Base-by-base conservation (phyloP, 2,329 filamentous ascomycete species). In the Talaromyces rugulosus region DNA sequence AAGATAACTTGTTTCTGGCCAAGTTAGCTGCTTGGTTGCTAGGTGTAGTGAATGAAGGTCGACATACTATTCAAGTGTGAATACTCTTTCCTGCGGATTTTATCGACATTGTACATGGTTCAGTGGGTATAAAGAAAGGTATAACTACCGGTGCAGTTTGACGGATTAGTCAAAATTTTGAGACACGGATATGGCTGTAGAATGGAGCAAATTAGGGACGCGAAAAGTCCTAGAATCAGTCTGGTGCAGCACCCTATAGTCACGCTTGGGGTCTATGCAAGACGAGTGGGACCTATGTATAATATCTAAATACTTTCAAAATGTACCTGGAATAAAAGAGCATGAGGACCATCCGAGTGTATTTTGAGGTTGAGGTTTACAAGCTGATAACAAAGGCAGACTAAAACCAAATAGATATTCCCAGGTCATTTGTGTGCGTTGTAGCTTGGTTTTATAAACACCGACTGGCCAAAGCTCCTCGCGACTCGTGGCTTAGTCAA, bases 1-100 rank as follows among this genome's bases (percentile, higher is more conserved):
- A 61, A 98, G 87, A 74, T 97, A 98, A 56, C 53, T 60, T 53
- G 61, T 63, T 58, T 60, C 61, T 31, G 2, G 33, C 18, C 23
- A 16, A 14, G 12, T 51, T 51, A 56, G 40, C 23, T 50, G 14
- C 16, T n/a, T 53, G 34, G 9, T 31, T 36, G 27, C 27, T 30
- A 34, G 6, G 9, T 31, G 27, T 9, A 28, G 33, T 23, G 9
- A 23, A 33, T 16, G 4, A 56, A 11, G 34, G n/a, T 18, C 5
- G 18, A 16, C 54, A 23, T 60, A 60, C 61, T 54, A 40, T 60
- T 44, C 14, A 63, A 34, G 4, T n/a, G 33, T 9, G 52, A n/a
- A 31, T 63, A 63, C 53, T 63, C 61, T 33, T 60, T 63, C 23
- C 31, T 57, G 23, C 61, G 57, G 31, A 60, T 63, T 42, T 42